Conservation (phyloP, 2,329 filamentous ascomycete species). For the Sclerotinia minor region DNA sequence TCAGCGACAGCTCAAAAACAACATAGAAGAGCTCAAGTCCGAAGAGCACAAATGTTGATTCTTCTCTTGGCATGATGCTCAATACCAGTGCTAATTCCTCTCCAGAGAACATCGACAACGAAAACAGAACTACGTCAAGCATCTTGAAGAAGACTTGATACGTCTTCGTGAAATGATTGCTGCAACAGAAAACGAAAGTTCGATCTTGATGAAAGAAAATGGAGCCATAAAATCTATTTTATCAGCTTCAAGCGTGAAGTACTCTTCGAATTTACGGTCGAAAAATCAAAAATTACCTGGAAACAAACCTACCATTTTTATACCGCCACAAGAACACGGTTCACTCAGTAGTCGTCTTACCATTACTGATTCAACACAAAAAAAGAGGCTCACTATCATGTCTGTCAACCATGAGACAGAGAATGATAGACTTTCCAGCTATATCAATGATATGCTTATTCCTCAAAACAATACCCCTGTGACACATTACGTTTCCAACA, state of each 20-base stretch:
- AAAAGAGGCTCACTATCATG: neutral
- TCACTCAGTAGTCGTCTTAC: neutral
- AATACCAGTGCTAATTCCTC: neutral
- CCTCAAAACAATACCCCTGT: neutral
- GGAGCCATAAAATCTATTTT: conserved; percentile 29
- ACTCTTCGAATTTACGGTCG: neutral
- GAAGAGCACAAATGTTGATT: conserved; percentile 39
- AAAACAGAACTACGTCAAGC: conserved; percentile 38
- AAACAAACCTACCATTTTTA: neutral
- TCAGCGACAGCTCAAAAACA: conserved; percentile 33
- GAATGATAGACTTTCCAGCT: conserved; percentile 17
- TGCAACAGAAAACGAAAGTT: conserved; percentile 30
- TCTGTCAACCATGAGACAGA: conserved; percentile 4
- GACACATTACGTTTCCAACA: neutral
- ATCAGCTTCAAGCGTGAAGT: neutral
- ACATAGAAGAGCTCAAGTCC: conserved; percentile 38
- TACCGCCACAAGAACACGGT: neutral
- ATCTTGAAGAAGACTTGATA: conserved; percentile 38
- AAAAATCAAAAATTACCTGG: neutral
- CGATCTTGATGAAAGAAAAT: conserved; percentile 33
- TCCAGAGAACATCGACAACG: conserved; percentile 38
- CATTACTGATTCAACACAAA: neutral
- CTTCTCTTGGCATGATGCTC: neutral
- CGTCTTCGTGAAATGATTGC: conserved; percentile 37
- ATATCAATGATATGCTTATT: conserved; percentile 3